Base-by-base conservation (phyloP, 169 alveolate species). In the Plasmodium vinckei region DNA sequence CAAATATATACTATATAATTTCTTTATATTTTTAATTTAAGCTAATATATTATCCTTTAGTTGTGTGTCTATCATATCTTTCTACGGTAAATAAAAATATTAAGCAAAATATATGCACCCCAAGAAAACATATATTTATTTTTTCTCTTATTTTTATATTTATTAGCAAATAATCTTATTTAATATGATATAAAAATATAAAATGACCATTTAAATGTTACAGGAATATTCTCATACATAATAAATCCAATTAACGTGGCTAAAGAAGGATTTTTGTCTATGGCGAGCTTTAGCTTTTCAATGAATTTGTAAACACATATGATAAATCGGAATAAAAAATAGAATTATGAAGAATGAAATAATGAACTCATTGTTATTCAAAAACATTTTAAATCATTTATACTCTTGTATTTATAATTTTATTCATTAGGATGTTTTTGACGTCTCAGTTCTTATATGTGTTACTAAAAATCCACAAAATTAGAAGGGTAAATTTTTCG, bases 161-260 rank as follows among this genome's bases (percentile, higher is more conserved):
- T 33, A 33, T 33, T 33, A 33, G 5, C 42, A 33, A 33, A 33
- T 33, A 33, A 33, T 0, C 42, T 5, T 33, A 33, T 33, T 33
- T 33, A 33, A 33, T 33, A 33, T 33, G 42, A 33, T 33, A 33
- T 33, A 33, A 33, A 33, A 33, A 33, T 33, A 33, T 33, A 33
- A 33, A 33, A 33, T 33, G 7, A 33, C 42, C 0, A 33, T 3
- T 33, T 33, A 33, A 33, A 33, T 33, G 5, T 65, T 13, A 42
- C 27, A 77, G 88, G 88, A 77, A 77, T 77, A 77, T 77, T 77
- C 56, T 61, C 88, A 27, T 77, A 64, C 59, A 69, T 77, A 15
- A 59, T 51, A 51, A 64, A 68, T 13, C 25, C 57, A 25, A 49
- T 57, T 65, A 65, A 44, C 19, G 57, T 56, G 13, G 17, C 69